A percentile compares a stretch with the other conserved stretches of the same genome.
Evolutionary conservation across 2,329 filamentous ascomycete species (phyloP).

Genomic region (Aspergillus sojae): DNA sequence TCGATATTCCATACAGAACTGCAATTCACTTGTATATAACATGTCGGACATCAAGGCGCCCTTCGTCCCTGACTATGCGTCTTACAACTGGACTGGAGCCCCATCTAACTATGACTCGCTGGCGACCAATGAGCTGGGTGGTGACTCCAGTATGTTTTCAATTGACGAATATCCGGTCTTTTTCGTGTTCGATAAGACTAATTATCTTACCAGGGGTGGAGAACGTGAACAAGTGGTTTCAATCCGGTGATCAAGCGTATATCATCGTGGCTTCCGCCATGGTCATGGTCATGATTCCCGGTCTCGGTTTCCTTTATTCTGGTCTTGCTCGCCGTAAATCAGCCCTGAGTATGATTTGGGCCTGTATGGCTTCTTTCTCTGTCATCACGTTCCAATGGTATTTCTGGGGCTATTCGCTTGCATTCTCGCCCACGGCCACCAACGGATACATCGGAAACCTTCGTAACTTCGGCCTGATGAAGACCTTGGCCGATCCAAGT

Average conservation of each 20-base stretch:
- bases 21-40: neutral
- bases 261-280: slow-evolving; percentile 89
- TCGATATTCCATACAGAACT: neutral
- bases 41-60: slow-evolving; percentile 35
- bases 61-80: slow-evolving; percentile 48
- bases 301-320: slow-evolving; percentile 96
- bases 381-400: slow-evolving; percentile 98
- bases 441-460: slow-evolving; percentile 93
- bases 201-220: slow-evolving; percentile 61
- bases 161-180: neutral
- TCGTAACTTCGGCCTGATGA: slow-evolving; percentile 83
- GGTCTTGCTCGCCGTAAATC: slow-evolving; percentile 97
- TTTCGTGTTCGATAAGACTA: slow-evolving; percentile 8
- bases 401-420: slow-evolving; percentile 97
- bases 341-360: slow-evolving; percentile 95
- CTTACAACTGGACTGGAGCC: slow-evolving; percentile 53
- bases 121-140: slow-evolving; percentile 65
- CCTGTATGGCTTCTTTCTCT: slow-evolving; percentile 89
- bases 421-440: slow-evolving; percentile 78
- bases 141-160: slow-evolving; percentile 71
- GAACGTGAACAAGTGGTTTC: slow-evolving; percentile 96
- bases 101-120: slow-evolving; percentile 45
- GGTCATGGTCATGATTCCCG: slow-evolving; percentile 95
- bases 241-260: slow-evolving; percentile 88
- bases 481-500: slow-evolving; percentile 80